Percentiles rank a stretch among this genome's conserved stretches.
These are phyloP conservation scores for Sinapis alba DNA, from an alignment of 441 rosid species.

Conservation along the genomic window DNA sequence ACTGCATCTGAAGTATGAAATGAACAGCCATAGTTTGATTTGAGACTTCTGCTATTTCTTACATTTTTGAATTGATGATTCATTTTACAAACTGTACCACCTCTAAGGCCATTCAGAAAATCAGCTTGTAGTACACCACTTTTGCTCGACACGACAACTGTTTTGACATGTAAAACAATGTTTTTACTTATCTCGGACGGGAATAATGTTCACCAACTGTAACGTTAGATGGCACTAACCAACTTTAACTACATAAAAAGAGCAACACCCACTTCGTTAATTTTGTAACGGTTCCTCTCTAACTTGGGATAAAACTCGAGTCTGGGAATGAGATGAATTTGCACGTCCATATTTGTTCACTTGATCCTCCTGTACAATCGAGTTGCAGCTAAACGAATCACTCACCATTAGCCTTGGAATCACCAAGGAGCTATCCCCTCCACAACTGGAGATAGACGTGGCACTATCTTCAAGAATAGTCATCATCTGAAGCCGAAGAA, in stretches of 20 bases:
- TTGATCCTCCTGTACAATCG: not conserved
- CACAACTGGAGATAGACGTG: not conserved
- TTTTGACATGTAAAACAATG: too few relatives aligned
- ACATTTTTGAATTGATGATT: too few relatives aligned
- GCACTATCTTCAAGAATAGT: constrained; percentile 39
- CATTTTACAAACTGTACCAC: too few relatives aligned
- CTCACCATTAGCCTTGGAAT: constrained; percentile 2
- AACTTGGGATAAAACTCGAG: constrained; percentile 4
- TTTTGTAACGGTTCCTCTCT: not conserved
- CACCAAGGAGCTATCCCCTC: not conserved
- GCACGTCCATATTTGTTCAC: not conserved
- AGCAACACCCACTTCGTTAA: too few relatives aligned
- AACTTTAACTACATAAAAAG: too few relatives aligned
- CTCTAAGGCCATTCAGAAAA: too few relatives aligned
- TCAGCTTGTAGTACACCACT: too few relatives aligned
- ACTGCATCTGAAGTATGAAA: not conserved
- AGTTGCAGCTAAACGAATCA: constrained; percentile 18
- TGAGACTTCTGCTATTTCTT: too few relatives aligned
- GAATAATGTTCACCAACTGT: too few relatives aligned
- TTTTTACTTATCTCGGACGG: too few relatives aligned
- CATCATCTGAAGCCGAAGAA: constrained; percentile 40
- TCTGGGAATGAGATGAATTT: constrained; percentile 6
- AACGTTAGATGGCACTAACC: too few relatives aligned
- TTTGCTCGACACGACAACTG: too few relatives aligned
- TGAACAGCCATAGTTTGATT: not conserved